Evolutionary conservation across 305 asterid genomes (phyloP).

Genomic region (Fraxinus latifolia): DNA sequence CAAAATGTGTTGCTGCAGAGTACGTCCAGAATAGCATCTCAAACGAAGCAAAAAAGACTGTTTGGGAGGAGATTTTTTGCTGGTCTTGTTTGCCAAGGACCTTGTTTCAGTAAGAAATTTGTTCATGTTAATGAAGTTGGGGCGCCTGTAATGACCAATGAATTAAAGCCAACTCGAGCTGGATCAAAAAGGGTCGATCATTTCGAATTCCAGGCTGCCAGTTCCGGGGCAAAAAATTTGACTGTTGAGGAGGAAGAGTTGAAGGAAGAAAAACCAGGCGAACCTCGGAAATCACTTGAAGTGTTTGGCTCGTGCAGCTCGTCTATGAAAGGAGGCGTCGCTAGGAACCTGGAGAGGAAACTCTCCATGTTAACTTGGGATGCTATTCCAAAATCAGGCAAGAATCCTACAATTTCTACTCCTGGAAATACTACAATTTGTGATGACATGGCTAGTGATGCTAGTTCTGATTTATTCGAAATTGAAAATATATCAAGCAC

Average conservation of each 20-base stretch:
- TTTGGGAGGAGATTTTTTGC: slow-evolving; percentile 35
- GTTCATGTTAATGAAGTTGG: slow-evolving; percentile 25
- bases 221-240: background rate
- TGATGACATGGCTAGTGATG: slow-evolving; percentile 80
- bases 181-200: slow-evolving; percentile 17
- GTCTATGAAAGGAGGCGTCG: slow-evolving; percentile 41
- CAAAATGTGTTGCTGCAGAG: slow-evolving; percentile 34
- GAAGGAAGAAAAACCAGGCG: slow-evolving; percentile 27
- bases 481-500: slow-evolving; percentile 61
- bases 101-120: slow-evolving; percentile 55
- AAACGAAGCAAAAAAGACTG: slow-evolving; percentile 41
- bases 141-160: background rate
- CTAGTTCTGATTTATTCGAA: slow-evolving; percentile 83
- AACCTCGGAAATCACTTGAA: slow-evolving; percentile 56
- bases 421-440: slow-evolving; percentile 32
- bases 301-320: slow-evolving; percentile 58
- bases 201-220: slow-evolving; percentile 7
- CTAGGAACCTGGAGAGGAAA: slow-evolving; percentile 62
- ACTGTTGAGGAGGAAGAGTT: slow-evolving; percentile 13
- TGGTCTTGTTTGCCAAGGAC: slow-evolving; percentile 52
- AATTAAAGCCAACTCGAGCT: slow-evolving; percentile 22
- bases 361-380: slow-evolving; percentile 97
- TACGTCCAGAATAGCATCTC: slow-evolving; percentile 17
- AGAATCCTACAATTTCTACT: slow-evolving; percentile 33
- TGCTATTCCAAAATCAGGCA: slow-evolving; percentile 51